Base-by-base conservation (phyloP, 2,329 filamentous ascomycete genomes). In the Emmonsiellopsis sp. region DNA sequence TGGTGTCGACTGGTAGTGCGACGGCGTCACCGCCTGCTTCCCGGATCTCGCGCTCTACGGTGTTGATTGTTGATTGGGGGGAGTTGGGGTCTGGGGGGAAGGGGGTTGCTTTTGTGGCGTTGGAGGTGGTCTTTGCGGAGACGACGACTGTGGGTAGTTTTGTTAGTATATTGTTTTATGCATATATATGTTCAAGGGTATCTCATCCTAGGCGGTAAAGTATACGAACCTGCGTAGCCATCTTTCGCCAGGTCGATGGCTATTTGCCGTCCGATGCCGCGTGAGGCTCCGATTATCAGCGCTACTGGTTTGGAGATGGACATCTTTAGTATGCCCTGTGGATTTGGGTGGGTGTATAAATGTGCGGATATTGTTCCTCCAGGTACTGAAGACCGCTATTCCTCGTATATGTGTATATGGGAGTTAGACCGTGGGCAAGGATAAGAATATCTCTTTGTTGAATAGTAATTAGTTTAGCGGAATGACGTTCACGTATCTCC, bases 51-150 rank as follows among this genome's bases (percentile, higher is more conserved):
- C 82, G 81, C 55, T 79, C 81, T 40, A 93, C 89, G 1, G 89
- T 93, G 67, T 78, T 87, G 71, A 93, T 89, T 30, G 88, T 93
- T 13, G 86, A 91, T 49, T 80, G 68, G 0, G 76, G 67, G 2
- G 86, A 90, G 70, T 92, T 91, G 11, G 87, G 87, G 62, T 89
- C 77, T 2, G 88, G 87, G 2, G 87, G 86, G 64, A 88, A 89
- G 0, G 84, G 79, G 0, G 63, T 63, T 15, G 74, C 70, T 51
- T 72, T 73, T 38, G 70, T 72, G 3, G 84, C 79, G 61, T 88
- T 78, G 46, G 83, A 89, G 6, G 79, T 84, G 38, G 83, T 84
- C 65, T 92, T 93, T 31, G 88, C 87, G 5, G 87, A 80, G 32
- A 93, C 83, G 56, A 90, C 82, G 58, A 91, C 87, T 88, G 50